Conservation (phyloP, 176 grass and related monocot species). For the Oryza punctata region DNA sequence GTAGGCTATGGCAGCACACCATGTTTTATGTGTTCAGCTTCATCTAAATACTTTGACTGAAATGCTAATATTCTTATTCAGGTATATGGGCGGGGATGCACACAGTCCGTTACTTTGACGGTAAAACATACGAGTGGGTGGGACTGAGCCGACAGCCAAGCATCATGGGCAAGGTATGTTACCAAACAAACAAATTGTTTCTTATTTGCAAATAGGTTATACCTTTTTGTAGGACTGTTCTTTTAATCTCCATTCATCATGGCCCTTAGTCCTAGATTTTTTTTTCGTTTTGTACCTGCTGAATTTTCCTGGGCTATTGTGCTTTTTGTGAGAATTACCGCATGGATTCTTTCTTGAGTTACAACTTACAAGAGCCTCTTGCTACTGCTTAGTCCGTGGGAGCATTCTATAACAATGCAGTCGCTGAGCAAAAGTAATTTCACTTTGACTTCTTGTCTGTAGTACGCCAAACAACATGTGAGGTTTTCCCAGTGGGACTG, state of each 20-base stretch:
- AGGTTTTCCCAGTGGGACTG: constrained; percentile 47
- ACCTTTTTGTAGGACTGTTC: not conserved
- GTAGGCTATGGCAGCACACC: not conserved
- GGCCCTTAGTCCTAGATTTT: not conserved
- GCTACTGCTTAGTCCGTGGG: constrained; percentile 34
- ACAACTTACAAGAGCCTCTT: constrained; percentile 3
- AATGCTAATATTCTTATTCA: constrained; percentile 46
- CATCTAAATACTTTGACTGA: not conserved
- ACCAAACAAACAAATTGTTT: not conserved
- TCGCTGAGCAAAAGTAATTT: constrained; percentile 54
- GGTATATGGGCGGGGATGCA: constrained; percentile 99
- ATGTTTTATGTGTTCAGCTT: not conserved
- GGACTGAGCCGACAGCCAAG: constrained; percentile 92
- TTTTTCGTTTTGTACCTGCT: constrained; percentile 14
- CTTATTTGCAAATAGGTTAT: not conserved
- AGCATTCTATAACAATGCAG: constrained; percentile 38
- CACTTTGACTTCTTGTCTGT: constrained; percentile 64
- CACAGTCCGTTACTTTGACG: constrained; percentile 93
- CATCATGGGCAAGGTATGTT: constrained; percentile 97
- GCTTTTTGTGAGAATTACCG: not conserved
- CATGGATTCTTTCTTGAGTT: constrained; percentile 23
- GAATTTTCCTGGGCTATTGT: constrained; percentile 10
- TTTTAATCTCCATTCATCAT: constrained; percentile 6
- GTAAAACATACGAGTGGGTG: constrained; percentile 98
- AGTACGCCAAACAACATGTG: constrained; percentile 53